These are phyloP conservation scores for Podila minutissima DNA, from an alignment of 192 early-diverging fungal species.

Conservation along the genomic window DNA sequence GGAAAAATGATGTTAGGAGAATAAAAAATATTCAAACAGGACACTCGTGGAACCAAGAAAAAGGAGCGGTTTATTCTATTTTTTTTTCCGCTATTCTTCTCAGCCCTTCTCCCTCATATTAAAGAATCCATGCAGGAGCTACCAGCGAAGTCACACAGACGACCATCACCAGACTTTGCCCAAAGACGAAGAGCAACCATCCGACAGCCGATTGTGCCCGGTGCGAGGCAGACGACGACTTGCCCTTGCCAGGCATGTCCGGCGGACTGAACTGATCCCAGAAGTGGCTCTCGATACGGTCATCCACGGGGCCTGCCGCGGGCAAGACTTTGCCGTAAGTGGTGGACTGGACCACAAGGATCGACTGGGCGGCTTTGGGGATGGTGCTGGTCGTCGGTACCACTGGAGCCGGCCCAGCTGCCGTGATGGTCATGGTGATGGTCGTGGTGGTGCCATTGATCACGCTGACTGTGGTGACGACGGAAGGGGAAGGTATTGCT, in stretches of 20 bases:
- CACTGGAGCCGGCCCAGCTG: background rate
- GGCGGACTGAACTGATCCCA: constrained; percentile 28
- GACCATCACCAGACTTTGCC: too few species aligned
- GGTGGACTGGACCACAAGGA: constrained; percentile 26
- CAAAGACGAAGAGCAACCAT: background rate
- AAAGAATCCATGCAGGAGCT: too few species aligned
- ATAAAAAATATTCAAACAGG: too few species aligned
- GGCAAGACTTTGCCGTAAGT: constrained; percentile 36
- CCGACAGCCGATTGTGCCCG: background rate
- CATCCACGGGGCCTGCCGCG: constrained; percentile 26
- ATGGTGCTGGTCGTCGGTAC: constrained; percentile 1
- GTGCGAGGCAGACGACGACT: background rate
- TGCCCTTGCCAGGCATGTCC: background rate
- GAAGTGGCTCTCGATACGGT: constrained; percentile 28
- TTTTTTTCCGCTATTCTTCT: too few species aligned
- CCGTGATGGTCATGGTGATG: constrained; percentile 10
- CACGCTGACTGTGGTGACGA: constrained; percentile 29
- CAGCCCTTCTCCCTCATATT: too few species aligned
- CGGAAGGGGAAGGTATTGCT: background rate
- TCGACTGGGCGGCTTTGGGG: constrained; percentile 32
- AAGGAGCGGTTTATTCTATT: background rate
- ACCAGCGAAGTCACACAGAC: too few species aligned
- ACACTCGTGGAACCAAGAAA: too few species aligned
- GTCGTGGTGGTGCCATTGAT: constrained; percentile 33
- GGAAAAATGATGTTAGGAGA: too few species aligned